phyloP scores from a whole-genome alignment of 345 rosid species.

The Salix dunnii region DNA sequence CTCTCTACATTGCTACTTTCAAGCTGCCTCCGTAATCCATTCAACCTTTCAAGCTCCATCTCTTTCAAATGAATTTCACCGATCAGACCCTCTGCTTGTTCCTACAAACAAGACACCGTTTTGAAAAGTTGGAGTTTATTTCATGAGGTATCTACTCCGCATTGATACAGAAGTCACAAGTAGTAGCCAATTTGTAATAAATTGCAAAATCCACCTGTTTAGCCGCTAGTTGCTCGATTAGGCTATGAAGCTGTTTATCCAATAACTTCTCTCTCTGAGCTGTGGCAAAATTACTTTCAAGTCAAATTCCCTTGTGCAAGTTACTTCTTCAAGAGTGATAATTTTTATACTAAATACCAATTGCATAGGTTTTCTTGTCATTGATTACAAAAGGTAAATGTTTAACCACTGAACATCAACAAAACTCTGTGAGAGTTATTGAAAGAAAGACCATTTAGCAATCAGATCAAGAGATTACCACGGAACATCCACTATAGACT shows the following conservation, averaged over 20 bases:
- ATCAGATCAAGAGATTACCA: not conserved
- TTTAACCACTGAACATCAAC: not conserved
- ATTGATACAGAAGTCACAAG: not conserved
- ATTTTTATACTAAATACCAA: not conserved
- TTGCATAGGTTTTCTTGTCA: not conserved
- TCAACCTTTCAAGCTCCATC: slow-evolving; percentile 72
- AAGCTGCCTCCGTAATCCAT: slow-evolving; percentile 53
- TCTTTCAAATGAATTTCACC: slow-evolving; percentile 66
- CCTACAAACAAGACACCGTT: slow-evolving; percentile 35
- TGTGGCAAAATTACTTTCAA: slow-evolving; percentile 20
- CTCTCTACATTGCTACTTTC: slow-evolving; percentile 52
- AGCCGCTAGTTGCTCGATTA: slow-evolving; percentile 82
- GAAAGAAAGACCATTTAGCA: not conserved
- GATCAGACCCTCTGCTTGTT: slow-evolving; percentile 84
- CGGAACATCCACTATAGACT: not conserved
- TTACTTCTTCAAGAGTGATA: not conserved
- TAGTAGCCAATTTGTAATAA: not conserved
- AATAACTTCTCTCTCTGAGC: slow-evolving; percentile 89
- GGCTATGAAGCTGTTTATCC: slow-evolving; percentile 85
- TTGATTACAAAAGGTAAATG: not conserved
- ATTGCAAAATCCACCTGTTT: slow-evolving; percentile 60
- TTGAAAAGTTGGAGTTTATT: not conserved
- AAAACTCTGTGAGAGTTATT: not conserved
- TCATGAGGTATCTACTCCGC: not conserved
- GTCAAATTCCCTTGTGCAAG: slow-evolving; percentile 7